Evolutionary conservation across 345 rosid species (phyloP).

Genomic region (Dipteronia dyeriana): DNA sequence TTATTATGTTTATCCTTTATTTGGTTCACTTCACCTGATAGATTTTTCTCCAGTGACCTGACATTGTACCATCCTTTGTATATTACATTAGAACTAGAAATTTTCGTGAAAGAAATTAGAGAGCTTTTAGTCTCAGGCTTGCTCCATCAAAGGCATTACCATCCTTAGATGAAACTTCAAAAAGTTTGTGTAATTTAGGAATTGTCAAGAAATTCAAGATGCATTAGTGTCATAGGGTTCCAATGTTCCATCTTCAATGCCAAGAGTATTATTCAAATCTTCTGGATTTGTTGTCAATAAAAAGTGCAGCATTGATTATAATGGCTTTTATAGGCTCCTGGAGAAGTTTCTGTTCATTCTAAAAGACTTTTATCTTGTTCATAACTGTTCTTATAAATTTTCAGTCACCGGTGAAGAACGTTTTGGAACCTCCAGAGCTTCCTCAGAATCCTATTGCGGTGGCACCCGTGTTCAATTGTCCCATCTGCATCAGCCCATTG

Average conservation of each 20-base stretch:
- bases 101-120: not conserved
- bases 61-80: not conserved
- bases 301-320: not conserved
- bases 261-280: not conserved
- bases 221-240: not conserved
- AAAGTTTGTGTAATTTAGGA: not conserved
- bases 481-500: slow-evolving; percentile 31
- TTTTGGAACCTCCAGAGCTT: not conserved
- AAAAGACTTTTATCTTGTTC: not conserved
- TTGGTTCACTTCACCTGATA: not conserved
- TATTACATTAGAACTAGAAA: not conserved
- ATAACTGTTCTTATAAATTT: not conserved
- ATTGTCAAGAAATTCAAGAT: not conserved
- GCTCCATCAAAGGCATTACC: not conserved
- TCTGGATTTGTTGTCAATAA: no score
- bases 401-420: not conserved
- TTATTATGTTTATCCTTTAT: not conserved
- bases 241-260: not conserved
- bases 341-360: not conserved
- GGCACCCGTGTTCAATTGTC: slow-evolving; percentile 21
- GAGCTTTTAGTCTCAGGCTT: not conserved
- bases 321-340: not conserved
- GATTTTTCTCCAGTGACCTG: not conserved
- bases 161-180: no score
- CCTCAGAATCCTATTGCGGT: not conserved